Base-by-base conservation (phyloP, 331 rosid genomes). In the Acacia pycnantha region DNA sequence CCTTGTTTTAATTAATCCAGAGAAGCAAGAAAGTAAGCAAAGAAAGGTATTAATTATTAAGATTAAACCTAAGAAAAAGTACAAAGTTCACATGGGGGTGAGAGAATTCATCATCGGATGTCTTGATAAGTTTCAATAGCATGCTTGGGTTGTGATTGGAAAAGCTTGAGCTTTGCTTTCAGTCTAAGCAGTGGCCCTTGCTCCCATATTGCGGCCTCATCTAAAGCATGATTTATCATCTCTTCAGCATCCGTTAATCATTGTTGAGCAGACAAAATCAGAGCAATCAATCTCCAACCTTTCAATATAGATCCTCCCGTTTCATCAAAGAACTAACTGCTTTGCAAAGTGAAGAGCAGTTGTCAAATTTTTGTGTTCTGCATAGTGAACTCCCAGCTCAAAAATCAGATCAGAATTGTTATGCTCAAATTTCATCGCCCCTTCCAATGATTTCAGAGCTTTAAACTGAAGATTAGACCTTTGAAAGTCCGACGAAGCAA, bases 161-260 rank as follows among this genome's bases (percentile, higher is more conserved):
- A 46, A 15, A 44, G 44, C 76, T 71, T 71, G 40, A 71, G 40
- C 76, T 71, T 71, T 13, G 76, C 76, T 26, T 71, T 71, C 58
- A 71, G 76, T 71, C 76, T 71, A 22, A 71, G 76, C 58, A 71
- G 40, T 46, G 76, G 76, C 37, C 76, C 76, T 31, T 71, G 76
- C 76, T 71, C 76, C 76, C 56, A 71, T 71, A 18, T 71, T 14
- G 76, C 37, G 8, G 76, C 46, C 58, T 71, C 58, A 44, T 71
- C 58, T 46, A 71, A 71, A 71, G 76, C 76, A 46, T 40, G 58
- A 46, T 71, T 46, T 71, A 14, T 71, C 76, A 71, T 58, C 58
- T 24, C 76, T 43, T 71, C 76, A 7, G 76, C 76, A 40, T 44
- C 58, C 6, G 22, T 2, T 19, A 44, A 71, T 26, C 76, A 13